Evolutionary conservation across 768 basidiomycete species (phyloP).

Genomic region (Cytidiella melzeri): DNA sequence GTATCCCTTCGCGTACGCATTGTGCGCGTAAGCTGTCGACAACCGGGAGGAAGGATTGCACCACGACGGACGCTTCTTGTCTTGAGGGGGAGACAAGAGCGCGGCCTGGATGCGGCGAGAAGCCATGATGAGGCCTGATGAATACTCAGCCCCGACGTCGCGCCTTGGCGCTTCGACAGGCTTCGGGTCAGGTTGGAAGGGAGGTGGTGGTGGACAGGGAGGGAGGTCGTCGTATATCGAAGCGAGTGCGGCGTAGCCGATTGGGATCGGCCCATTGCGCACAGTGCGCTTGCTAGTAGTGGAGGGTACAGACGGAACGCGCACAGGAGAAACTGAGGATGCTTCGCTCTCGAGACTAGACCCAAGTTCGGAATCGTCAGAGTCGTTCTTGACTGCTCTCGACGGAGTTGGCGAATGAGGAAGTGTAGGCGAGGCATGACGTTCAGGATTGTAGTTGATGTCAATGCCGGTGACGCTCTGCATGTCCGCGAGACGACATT

Average conservation of each 20-base stretch:
- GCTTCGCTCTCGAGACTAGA: constrained; percentile 22
- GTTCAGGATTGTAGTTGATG: constrained; percentile 41
- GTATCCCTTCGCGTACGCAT: constrained; percentile 18
- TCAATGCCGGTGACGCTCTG: constrained; percentile 35
- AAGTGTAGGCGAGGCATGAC: constrained; percentile 36
- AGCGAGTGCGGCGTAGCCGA: constrained; percentile 32
- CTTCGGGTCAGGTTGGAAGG: constrained; percentile 15
- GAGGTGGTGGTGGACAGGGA: constrained; percentile 46
- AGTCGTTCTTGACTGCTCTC: constrained; percentile 20
- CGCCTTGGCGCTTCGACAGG: constrained; percentile 6
- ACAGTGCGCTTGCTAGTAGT: not conserved
- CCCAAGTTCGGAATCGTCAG: constrained; percentile 35
- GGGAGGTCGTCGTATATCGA: constrained; percentile 43
- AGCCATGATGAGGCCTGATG: constrained; percentile 66
- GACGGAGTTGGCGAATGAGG: constrained; percentile 26
- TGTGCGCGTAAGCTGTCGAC: constrained; percentile 30
- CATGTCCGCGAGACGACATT: constrained; percentile 61
- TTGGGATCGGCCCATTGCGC: constrained; percentile 3
- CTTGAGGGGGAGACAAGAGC: constrained; percentile 35
- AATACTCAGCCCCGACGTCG: constrained; percentile 33
- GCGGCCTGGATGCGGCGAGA: constrained; percentile 46
- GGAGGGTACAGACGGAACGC: constrained; percentile 22
- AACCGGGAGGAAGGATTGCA: constrained; percentile 23
- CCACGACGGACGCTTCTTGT: constrained; percentile 16
- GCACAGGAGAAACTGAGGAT: constrained; percentile 20